Percentiles rank a stretch among this genome's conserved stretches.
Evolutionary conservation across 805 yeast species (phyloP).

Genomic region (Sugiyamaella americana): DNA sequence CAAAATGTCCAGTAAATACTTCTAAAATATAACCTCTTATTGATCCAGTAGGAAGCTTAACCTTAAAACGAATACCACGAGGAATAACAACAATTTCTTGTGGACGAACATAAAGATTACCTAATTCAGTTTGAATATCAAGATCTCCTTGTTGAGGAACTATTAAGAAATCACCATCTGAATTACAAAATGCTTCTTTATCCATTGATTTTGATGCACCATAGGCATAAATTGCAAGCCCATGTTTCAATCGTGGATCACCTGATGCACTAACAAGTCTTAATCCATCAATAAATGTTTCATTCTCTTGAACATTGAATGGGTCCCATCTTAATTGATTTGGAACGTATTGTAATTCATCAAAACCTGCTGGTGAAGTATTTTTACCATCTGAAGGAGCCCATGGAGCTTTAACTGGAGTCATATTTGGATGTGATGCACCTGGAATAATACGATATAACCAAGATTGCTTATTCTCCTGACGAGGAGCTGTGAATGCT

Average conservation of each 20-base stretch:
- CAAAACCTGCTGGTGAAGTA: conserved; percentile 5
- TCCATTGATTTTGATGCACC: conserved; percentile 23
- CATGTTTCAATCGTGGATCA: conserved; percentile 20
- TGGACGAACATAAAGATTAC: conserved; percentile 24
- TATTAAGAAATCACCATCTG: conserved; percentile 27
- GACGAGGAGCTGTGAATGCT: conserved; percentile 28
- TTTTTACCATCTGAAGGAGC: background rate
- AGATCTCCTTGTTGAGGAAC: conserved; percentile 26
- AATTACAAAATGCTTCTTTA: conserved; percentile 22
- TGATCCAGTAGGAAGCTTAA: conserved; percentile 18
- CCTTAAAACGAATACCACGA: conserved; percentile 24
- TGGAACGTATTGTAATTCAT: conserved; percentile 18
- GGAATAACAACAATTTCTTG: conserved; percentile 26
- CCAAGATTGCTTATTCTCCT: conserved; percentile 26
- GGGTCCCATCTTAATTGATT: conserved; percentile 26
- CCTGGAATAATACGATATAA: conserved; percentile 24
- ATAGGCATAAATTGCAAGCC: conserved; percentile 23
- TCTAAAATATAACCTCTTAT: conserved; percentile 26
- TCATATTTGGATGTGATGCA: conserved; percentile 20
- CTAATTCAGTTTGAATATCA: conserved; percentile 26
- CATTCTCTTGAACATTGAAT: conserved; percentile 16
- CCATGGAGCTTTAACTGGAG: conserved; percentile 10
- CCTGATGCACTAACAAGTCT: conserved; percentile 24
- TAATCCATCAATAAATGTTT: conserved; percentile 21
- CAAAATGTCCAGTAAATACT: conserved; percentile 25